These are phyloP conservation scores for Pichia nanzhaoensis DNA, from an alignment of 805 yeast genomes.

Conservation along the genomic window DNA sequence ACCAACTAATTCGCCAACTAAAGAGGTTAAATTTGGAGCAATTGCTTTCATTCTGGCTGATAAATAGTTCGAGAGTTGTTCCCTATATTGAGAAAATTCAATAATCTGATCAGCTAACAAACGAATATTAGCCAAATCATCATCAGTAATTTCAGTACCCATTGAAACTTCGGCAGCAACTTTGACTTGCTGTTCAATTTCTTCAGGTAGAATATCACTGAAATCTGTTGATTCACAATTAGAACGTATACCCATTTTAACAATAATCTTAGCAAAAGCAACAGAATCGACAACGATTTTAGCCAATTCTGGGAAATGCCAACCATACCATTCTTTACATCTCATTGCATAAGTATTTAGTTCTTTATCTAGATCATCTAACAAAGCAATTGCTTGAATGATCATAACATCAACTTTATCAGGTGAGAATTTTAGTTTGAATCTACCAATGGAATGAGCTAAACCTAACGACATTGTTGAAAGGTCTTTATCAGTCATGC, in stretches of 20 bases:
- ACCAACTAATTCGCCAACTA: slow-evolving; percentile 97
- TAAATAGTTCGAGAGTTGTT: slow-evolving; percentile 86
- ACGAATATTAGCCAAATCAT: slow-evolving; percentile 80
- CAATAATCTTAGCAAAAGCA: slow-evolving; percentile 90
- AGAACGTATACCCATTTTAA: slow-evolving; percentile 90
- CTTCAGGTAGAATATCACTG: slow-evolving; percentile 87
- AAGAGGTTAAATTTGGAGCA: slow-evolving; percentile 93
- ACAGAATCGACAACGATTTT: slow-evolving; percentile 93
- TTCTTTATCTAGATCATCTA: slow-evolving; percentile 96
- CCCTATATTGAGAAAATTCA: slow-evolving; percentile 93
- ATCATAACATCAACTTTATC: slow-evolving; percentile 99
- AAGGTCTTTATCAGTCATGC: slow-evolving; percentile 75
- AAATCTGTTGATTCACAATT: slow-evolving; percentile 87
- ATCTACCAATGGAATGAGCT: slow-evolving; percentile 98
- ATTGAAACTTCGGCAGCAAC: slow-evolving; percentile 97
- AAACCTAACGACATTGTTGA: slow-evolving; percentile 96
- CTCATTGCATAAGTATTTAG: slow-evolving; percentile 98
- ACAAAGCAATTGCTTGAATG: slow-evolving; percentile 94
- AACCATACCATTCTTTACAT: slow-evolving; percentile 99
- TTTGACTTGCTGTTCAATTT: slow-evolving; percentile 84
- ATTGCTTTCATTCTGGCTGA: slow-evolving; percentile 96
- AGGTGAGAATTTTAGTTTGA: slow-evolving; percentile 93
- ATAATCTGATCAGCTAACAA: slow-evolving; percentile 94
- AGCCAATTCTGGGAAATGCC: slow-evolving; percentile 99
- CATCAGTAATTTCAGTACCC: slow-evolving; percentile 98